These are phyloP conservation scores for Monilinia fructigena DNA, from an alignment of 2,329 filamentous ascomycete genomes.

Conservation along the genomic window DNA sequence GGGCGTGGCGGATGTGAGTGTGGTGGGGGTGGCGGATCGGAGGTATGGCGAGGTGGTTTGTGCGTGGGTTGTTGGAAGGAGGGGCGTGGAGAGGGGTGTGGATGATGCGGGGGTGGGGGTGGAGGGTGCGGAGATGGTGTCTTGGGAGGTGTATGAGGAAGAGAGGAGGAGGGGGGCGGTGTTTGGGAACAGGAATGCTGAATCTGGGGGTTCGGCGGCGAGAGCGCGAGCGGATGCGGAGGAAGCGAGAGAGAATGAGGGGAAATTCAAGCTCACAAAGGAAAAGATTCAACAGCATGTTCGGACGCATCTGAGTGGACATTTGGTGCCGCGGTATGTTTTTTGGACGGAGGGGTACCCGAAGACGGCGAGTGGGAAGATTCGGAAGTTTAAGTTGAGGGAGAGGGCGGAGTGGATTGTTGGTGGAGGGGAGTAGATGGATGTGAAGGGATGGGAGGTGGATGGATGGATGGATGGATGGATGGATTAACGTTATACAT, in stretches of 20 bases:
- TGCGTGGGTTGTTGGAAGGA: slow-evolving; percentile 69
- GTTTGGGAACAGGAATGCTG: background rate
- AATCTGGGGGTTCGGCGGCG: background rate
- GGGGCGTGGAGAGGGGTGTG: slow-evolving; percentile 29
- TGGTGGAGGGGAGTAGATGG: background rate
- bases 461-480: too few relatives aligned
- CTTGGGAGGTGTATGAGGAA: background rate
- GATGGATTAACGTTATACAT: too few relatives aligned
- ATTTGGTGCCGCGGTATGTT: slow-evolving; percentile 85
- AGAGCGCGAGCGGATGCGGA: background rate
- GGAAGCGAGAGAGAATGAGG: slow-evolving; percentile 27
- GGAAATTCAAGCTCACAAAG: slow-evolving; percentile 46
- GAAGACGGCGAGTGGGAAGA: slow-evolving; percentile 95
- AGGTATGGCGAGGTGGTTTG: slow-evolving; percentile 83
- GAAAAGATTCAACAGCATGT: slow-evolving; percentile 73
- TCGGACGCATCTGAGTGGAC: slow-evolving; percentile 61
- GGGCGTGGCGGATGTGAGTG: slow-evolving; percentile 73
- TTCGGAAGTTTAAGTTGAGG: slow-evolving; percentile 86
- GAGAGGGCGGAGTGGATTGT: slow-evolving; percentile 44
- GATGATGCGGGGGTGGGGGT: slow-evolving; percentile 36
- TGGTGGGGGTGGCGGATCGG: slow-evolving; percentile 80
- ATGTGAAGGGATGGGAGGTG: background rate
- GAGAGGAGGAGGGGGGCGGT: too few relatives aligned
- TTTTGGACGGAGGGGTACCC: slow-evolving; percentile 85
- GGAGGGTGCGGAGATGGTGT: slow-evolving; percentile 10